Evolutionary conservation across 2,329 filamentous ascomycete genomes (phyloP).

Genomic region (Talaromyces islandicus): DNA sequence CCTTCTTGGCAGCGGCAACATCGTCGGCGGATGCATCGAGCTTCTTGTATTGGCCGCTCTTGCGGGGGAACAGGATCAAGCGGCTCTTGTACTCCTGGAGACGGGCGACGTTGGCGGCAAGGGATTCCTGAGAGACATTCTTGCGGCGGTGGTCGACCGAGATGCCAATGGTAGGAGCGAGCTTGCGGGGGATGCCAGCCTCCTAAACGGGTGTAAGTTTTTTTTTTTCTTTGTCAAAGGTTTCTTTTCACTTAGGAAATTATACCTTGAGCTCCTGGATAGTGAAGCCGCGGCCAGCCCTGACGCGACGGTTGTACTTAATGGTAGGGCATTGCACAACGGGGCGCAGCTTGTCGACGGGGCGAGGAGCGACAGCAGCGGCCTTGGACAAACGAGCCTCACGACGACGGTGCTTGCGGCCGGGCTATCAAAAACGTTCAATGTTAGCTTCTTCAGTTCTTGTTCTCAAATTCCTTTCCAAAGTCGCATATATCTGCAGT

Average conservation of each 20-base stretch:
- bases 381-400: conserved; percentile 91
- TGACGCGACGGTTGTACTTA: conserved; percentile 98
- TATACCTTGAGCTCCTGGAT: conserved; percentile 94
- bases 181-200: conserved; percentile 89
- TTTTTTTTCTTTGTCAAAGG: no score
- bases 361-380: conserved; percentile 88
- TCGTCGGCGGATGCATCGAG: conserved; percentile 81
- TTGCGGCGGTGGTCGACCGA: conserved; percentile 91
- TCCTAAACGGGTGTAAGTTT: conserved; percentile 52
- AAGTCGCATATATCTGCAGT: neutral
- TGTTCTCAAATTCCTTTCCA: conserved; percentile 19
- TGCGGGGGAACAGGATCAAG: conserved; percentile 96
- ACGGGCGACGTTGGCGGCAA: conserved; percentile 90
- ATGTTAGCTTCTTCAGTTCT: neutral
- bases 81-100: conserved; percentile 96
- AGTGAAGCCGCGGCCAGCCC: conserved; percentile 95
- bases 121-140: conserved; percentile 94
- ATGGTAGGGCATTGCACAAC: conserved; percentile 95
- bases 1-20: conserved; percentile 63
- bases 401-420: conserved; percentile 90
- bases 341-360: conserved; percentile 93
- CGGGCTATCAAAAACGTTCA: conserved; percentile 60
- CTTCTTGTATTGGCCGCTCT: conserved; percentile 87
- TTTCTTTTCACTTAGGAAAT: neutral
- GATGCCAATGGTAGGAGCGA: conserved; percentile 95